A percentile compares a stretch with the other conserved stretches of the same genome.
phyloP scores from a whole-genome alignment of 2,329 filamentous ascomycete species.

The Tolypocladium ophioglossoides region DNA sequence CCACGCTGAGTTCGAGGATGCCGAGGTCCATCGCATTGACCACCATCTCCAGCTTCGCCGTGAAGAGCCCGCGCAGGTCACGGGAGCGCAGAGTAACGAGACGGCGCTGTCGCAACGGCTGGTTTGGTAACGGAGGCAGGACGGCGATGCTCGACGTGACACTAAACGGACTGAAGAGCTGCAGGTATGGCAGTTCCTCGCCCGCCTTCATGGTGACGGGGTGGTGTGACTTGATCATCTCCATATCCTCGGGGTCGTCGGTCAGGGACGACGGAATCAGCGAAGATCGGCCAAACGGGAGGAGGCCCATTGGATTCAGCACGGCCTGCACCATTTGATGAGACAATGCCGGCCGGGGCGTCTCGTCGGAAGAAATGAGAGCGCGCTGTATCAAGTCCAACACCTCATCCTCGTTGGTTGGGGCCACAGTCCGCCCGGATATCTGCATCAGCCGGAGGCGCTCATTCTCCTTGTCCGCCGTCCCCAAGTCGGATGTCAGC shows the following conservation, averaged over 20 bases:
- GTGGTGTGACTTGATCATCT: conserved; percentile 48
- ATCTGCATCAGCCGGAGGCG: conserved; percentile 33
- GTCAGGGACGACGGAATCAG: conserved; percentile 12
- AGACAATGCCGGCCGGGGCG: conserved; percentile 16
- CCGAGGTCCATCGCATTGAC: conserved; percentile 43
- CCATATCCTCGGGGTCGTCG: conserved; percentile 20
- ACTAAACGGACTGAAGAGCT: conserved; percentile 58
- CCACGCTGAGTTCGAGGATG: conserved; percentile 42
- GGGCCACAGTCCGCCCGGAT: conserved; percentile 24
- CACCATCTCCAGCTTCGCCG: conserved; percentile 44
- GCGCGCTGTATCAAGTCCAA: conserved; percentile 28
- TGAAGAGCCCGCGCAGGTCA: conserved; percentile 40
- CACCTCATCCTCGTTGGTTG: conserved; percentile 25
- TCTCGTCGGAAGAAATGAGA: conserved; percentile 24
- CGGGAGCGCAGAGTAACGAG: conserved; percentile 38
- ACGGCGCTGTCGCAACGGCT: conserved; percentile 40
- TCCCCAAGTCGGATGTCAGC: conserved; percentile 47
- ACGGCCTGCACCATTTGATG: conserved; percentile 37
- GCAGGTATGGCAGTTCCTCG: conserved; percentile 58
- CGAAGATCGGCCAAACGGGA: conserved; percentile 36
- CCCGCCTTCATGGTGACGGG: conserved; percentile 51
- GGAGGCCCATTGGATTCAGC: conserved; percentile 38
- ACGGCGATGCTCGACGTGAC: conserved; percentile 45
- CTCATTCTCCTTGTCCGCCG: conserved; percentile 48
- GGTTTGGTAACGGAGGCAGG: conserved; percentile 22